A percentile compares a stretch with the other conserved stretches of the same genome.
Conservation (phyloP, 2,329 filamentous ascomycete genomes). For the Drechmeria coniospora region DNA sequence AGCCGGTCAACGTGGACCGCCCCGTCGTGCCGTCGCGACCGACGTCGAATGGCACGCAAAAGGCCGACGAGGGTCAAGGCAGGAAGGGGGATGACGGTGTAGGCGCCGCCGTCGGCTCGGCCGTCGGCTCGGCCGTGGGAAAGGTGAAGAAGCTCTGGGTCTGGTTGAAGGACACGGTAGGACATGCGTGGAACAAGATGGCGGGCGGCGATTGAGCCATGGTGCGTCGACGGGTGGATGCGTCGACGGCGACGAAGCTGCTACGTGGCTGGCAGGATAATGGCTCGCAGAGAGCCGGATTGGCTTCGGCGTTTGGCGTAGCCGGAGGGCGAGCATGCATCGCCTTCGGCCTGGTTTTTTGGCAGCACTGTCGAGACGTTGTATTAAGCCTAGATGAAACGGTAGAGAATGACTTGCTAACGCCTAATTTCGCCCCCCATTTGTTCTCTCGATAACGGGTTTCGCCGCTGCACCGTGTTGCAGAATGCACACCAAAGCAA, state of each 20-base stretch:
- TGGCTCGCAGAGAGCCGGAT: conserved; percentile 7
- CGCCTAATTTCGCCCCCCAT: too few species aligned
- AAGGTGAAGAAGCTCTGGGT: conserved; percentile 28
- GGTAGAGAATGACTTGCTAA: too few species aligned
- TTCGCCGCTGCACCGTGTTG: too few species aligned
- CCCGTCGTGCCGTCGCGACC: not conserved
- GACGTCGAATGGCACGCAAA: not conserved
- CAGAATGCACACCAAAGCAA: too few species aligned
- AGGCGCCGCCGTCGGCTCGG: conserved; percentile 7
- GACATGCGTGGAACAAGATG: conserved; percentile 30
- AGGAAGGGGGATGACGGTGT: conserved; percentile 4
- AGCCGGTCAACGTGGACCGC: conserved; percentile 4
- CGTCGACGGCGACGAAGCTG: not conserved
- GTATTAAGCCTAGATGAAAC: too few species aligned
- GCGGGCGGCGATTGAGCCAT: conserved; percentile 8
- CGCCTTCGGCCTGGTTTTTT: too few species aligned
- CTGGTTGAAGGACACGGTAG: conserved; percentile 34
- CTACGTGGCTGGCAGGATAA: conserved; percentile 5
- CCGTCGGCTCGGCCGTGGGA: conserved; percentile 12
- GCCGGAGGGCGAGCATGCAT: too few species aligned
- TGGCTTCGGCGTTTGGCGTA: too few species aligned
- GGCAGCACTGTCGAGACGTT: too few species aligned
- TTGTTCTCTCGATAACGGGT: too few species aligned
- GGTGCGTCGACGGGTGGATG: too few species aligned
- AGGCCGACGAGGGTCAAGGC: conserved; percentile 3